Evolutionary conservation across 208 protist species (phyloP).

Genomic region (Tritrichomonas musculus): DNA sequence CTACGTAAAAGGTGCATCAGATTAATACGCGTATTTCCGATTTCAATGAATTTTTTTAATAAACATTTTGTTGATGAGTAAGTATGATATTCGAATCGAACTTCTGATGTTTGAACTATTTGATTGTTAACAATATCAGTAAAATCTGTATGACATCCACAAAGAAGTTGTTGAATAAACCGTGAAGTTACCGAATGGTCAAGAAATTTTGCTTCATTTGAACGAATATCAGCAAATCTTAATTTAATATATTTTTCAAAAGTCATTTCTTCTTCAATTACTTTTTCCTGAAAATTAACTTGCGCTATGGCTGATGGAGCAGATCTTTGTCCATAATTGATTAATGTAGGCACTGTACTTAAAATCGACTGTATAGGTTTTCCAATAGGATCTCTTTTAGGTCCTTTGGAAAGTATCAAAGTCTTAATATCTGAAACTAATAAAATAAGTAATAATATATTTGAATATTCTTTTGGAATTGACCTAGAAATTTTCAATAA

Average conservation of each 20-base stretch:
- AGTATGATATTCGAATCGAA: slow-evolving; percentile 27
- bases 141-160: neutral
- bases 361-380: neutral
- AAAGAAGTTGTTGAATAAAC: neutral
- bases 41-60: neutral
- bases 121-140: neutral
- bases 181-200: neutral
- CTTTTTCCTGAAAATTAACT: neutral
- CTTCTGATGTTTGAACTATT: neutral
- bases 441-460: neutral
- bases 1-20: neutral
- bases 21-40: neutral
- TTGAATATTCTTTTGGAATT: neutral
- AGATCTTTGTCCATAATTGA: neutral
- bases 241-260: slow-evolving; percentile 23
- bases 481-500: neutral
- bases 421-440: neutral
- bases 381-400: neutral
- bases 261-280: neutral
- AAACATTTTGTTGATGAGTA: neutral
- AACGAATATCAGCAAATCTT: neutral
- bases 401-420: neutral
- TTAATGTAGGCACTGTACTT: neutral
- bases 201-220: neutral
- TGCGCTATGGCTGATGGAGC: neutral